phyloP scores from a whole-genome alignment of 768 basidiomycete species.

The Rhizopogon roseolus region DNA sequence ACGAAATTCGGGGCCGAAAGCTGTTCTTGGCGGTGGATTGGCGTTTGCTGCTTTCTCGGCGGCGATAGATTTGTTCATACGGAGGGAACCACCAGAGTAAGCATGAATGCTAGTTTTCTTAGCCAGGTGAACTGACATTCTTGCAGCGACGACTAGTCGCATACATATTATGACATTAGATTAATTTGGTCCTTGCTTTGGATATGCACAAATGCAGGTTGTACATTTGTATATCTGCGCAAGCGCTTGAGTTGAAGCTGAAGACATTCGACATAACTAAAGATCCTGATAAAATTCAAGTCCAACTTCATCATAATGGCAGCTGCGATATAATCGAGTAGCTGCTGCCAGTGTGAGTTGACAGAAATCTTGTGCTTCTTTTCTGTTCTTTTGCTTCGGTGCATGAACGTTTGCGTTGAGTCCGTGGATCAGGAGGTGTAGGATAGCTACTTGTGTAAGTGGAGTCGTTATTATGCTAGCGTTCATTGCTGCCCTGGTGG shows the following conservation, averaged over 20 bases:
- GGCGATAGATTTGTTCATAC: constrained; percentile 79
- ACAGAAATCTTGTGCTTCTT: too few relatives aligned
- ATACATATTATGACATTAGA: background rate
- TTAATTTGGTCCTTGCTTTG: background rate
- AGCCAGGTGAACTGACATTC: background rate
- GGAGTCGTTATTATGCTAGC: constrained; percentile 44
- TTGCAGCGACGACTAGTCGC: constrained; percentile 5
- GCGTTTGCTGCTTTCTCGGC: constrained; percentile 94
- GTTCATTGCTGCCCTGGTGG: constrained; percentile 46
- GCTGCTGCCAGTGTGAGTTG: too few relatives aligned
- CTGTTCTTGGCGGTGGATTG: constrained; percentile 80
- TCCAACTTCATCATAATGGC: too few relatives aligned
- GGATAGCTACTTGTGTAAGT: constrained; percentile 57
- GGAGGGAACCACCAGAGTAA: constrained; percentile 77
- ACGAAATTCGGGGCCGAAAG: constrained; percentile 81
- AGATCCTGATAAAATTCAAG: too few relatives aligned
- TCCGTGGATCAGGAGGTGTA: constrained; percentile 41
- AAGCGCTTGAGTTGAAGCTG: too few relatives aligned
- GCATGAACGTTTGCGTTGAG: too few relatives aligned
- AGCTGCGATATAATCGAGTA: too few relatives aligned
- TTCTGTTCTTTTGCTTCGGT: too few relatives aligned
- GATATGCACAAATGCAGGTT: background rate
- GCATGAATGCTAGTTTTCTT: constrained; percentile 14
- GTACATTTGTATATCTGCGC: too few relatives aligned
- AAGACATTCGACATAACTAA: too few relatives aligned